Conservation (phyloP, 2,329 filamentous ascomycete genomes). For the Mycosphaerella sp. region DNA sequence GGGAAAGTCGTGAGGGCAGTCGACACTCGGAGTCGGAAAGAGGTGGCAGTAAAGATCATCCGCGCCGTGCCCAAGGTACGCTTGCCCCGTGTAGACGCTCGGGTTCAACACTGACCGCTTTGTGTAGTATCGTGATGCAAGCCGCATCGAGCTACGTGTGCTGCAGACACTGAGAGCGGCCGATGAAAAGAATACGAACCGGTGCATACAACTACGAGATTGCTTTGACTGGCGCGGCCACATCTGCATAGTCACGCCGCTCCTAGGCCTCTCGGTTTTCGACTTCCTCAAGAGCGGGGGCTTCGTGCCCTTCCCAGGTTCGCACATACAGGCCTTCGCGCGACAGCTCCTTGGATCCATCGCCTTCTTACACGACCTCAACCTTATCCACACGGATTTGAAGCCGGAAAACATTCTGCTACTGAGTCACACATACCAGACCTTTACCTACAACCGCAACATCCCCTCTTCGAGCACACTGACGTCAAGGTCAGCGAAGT, state of each 20-base stretch:
- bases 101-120: not conserved
- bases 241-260: conserved; percentile 76
- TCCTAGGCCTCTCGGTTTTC: conserved; percentile 91
- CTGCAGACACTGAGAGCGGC: conserved; percentile 87
- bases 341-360: conserved; percentile 96
- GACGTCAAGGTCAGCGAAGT: conserved; percentile 51
- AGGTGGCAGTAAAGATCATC: conserved; percentile 97
- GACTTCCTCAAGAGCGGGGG: conserved; percentile 94
- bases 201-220: conserved; percentile 92
- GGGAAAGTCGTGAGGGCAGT: conserved; percentile 94
- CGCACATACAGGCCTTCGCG: conserved; percentile 95
- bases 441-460: conserved; percentile 62
- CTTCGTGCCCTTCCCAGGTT: conserved; percentile 96
- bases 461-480: conserved; percentile 59
- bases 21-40: conserved; percentile 66
- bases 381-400: conserved; percentile 84
- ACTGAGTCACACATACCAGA: conserved; percentile 59
- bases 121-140: conserved; percentile 74
- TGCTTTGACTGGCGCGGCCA: conserved; percentile 97
- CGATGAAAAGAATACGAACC: conserved; percentile 84
- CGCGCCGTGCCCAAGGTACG: conserved; percentile 79
- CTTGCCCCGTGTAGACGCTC: not conserved
- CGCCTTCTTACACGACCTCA: conserved; percentile 93
- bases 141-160: conserved; percentile 87
- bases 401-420: conserved; percentile 64